Evolutionary conservation across 2,329 filamentous ascomycete genomes (phyloP).

Genomic region (Chaetomium sp.): DNA sequence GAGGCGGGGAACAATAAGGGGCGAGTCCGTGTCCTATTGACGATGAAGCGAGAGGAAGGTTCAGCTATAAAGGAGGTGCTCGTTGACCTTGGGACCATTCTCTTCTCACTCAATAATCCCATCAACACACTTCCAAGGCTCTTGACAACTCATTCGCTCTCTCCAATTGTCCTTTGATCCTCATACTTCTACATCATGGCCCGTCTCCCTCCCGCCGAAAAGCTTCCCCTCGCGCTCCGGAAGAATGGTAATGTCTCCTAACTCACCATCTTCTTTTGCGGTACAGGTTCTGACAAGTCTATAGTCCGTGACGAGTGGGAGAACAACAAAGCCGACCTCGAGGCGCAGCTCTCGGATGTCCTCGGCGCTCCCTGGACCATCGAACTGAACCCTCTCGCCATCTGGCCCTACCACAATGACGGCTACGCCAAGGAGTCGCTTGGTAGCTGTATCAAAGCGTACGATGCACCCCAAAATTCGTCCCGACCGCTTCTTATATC

Average conservation of each 20-base stretch:
- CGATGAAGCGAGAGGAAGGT: no score
- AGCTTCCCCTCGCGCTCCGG: conserved; percentile 44
- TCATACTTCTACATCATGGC: conserved; percentile 24
- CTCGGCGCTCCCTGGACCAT: conserved; percentile 46
- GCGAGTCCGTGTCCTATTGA: no score
- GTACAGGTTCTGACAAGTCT: not conserved
- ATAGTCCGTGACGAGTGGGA: conserved; percentile 49
- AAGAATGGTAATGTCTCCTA: conserved; percentile 40
- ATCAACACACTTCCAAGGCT: no score
- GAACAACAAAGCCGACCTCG: conserved; percentile 38
- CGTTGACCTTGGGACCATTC: no score
- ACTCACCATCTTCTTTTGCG: no score
- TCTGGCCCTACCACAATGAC: conserved; percentile 42
- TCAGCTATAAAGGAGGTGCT: no score
- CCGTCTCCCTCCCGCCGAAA: conserved; percentile 41
- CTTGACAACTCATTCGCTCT: not conserved
- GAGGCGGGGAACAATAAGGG: no score
- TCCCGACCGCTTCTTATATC: no score
- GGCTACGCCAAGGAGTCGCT: conserved; percentile 37
- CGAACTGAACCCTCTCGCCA: conserved; percentile 39
- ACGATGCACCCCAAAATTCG: conserved; percentile 13
- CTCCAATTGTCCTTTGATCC: not conserved
- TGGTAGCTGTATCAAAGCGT: conserved; percentile 40
- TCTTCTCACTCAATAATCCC: no score
- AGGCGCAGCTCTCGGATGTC: conserved; percentile 37